phyloP scores from a whole-genome alignment of 2,329 filamentous ascomycete genomes.

The Fusarium buharicum region DNA sequence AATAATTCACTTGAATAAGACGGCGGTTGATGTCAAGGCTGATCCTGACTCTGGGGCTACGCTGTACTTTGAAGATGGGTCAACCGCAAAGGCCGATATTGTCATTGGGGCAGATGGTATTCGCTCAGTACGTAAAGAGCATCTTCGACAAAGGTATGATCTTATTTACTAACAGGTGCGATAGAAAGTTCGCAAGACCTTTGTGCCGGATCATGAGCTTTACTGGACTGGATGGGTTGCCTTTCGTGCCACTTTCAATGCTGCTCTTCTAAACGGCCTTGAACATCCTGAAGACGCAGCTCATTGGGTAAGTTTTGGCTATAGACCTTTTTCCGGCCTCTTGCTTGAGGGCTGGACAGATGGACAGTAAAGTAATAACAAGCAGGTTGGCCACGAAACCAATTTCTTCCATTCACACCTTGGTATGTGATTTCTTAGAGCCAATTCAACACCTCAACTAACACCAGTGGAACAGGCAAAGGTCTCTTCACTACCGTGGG shows the following conservation, averaged over 20 bases:
- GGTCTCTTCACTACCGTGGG: too few species aligned
- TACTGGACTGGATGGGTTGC: constrained; percentile 58
- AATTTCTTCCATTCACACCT: too few species aligned
- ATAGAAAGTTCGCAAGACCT: constrained; percentile 52
- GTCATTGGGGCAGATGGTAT: constrained; percentile 65
- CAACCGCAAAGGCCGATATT: constrained; percentile 56
- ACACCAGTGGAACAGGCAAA: too few species aligned
- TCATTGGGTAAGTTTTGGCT: too few species aligned
- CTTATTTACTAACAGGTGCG: not conserved
- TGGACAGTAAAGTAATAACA: too few species aligned
- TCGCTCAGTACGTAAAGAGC: constrained; percentile 51
- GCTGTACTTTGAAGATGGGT: constrained; percentile 61
- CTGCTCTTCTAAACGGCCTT: too few species aligned
- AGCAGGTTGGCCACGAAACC: too few species aligned
- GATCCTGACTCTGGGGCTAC: constrained; percentile 43
- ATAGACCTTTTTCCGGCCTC: too few species aligned
- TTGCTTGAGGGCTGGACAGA: too few species aligned
- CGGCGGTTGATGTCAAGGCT: constrained; percentile 50
- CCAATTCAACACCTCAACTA: too few species aligned
- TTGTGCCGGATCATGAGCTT: constrained; percentile 54
- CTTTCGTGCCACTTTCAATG: constrained; percentile 57
- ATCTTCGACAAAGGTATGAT: not conserved
- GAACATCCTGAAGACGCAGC: too few species aligned
- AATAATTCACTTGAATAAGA: constrained; percentile 57
- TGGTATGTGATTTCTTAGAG: too few species aligned